A percentile compares a stretch with the other conserved stretches of the same genome.
Conservation (phyloP, 768 basidiomycete genomes). For the Scleroderma citrinum region DNA sequence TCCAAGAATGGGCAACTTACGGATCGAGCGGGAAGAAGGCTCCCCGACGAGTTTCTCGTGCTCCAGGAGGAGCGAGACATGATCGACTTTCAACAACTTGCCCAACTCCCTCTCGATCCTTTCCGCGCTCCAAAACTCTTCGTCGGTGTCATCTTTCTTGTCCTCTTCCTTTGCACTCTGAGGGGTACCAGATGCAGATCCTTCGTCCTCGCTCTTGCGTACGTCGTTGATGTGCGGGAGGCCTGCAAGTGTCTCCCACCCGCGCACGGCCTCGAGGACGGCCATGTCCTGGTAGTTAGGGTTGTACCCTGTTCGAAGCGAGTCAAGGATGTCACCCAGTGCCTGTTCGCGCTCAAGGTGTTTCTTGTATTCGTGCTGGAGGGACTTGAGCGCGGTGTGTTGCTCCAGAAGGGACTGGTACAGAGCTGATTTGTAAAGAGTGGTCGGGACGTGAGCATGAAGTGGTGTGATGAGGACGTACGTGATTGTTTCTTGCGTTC, state of each 20-base stretch:
- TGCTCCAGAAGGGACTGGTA: constrained; percentile 73
- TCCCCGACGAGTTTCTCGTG: constrained; percentile 65
- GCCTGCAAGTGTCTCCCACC: constrained; percentile 76
- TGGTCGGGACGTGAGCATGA: background rate
- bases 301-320: constrained; percentile 83
- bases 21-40: constrained; percentile 40
- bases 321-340: constrained; percentile 77
- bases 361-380: constrained; percentile 65
- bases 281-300: constrained; percentile 99
- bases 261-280: constrained; percentile 91
- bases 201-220: constrained; percentile 41
- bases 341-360: constrained; percentile 70
- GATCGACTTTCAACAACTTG: constrained; percentile 55
- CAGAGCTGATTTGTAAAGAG: constrained; percentile 49
- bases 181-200: constrained; percentile 23
- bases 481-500: constrained; percentile 85
- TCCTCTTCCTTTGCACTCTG: constrained; percentile 17
- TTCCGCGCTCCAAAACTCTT: constrained; percentile 55
- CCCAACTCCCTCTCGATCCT: constrained; percentile 56
- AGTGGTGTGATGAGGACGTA: constrained; percentile 33
- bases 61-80: constrained; percentile 67
- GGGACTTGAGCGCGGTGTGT: constrained; percentile 66
- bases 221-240: constrained; percentile 69
- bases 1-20: constrained; percentile 37
- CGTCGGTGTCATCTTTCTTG: constrained; percentile 46